Conservation (phyloP, 176 grass and related monocot species). For the Carex scoparia region DNA sequence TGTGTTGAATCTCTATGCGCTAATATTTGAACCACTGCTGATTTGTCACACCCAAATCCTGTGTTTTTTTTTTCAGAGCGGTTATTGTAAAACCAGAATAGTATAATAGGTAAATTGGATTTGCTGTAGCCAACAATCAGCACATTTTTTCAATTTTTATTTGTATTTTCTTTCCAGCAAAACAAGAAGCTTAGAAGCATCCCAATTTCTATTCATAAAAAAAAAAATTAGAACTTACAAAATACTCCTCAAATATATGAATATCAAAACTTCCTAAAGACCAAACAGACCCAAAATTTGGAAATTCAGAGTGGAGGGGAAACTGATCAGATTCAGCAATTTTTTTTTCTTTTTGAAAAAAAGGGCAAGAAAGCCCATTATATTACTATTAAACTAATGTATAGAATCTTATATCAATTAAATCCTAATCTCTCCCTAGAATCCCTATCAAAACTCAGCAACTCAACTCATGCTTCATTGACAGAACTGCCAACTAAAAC, state of each 20-base stretch:
- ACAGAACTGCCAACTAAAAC: no score
- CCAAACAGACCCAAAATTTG: not conserved
- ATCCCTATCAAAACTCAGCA: no score
- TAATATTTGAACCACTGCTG: constrained; percentile 73
- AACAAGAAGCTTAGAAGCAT: not conserved
- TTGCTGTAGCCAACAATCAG: not conserved
- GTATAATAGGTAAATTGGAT: not conserved
- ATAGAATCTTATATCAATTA: no score
- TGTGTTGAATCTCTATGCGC: constrained; percentile 83
- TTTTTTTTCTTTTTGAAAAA: no score
- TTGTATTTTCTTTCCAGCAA: not conserved
- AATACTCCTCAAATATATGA: not conserved
- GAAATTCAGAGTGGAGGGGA: not conserved
- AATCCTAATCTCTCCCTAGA: no score
- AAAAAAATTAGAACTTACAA: not conserved
- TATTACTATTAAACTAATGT: no score
- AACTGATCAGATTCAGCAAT: not conserved
- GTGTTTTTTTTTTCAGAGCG: not conserved
- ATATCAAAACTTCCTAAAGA: not conserved
- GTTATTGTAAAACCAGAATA: not conserved
- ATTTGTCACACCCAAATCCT: constrained; percentile 91
- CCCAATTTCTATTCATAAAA: not conserved
- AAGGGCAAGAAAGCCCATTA: no score
- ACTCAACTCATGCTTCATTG: no score
- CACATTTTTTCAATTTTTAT: not conserved